phyloP scores from a whole-genome alignment of 805 yeast species.

The Wickerhamomyces strasburgensis region DNA sequence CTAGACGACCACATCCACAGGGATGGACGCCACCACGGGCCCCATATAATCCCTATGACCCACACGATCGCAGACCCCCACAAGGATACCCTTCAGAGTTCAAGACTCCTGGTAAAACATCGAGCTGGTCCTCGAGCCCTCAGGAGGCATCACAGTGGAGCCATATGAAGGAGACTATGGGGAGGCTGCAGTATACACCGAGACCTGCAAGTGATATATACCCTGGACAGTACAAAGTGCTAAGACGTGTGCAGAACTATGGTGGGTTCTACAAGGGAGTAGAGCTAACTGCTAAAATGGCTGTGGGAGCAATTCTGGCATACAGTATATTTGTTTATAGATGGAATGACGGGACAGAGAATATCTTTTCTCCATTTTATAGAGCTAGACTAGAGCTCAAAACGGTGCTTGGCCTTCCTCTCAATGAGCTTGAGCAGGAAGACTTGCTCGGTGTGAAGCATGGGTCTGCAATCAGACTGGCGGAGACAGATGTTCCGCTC shows the following conservation, averaged over 20 bases:
- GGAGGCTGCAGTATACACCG: slow-evolving; percentile 68
- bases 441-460: slow-evolving; percentile 44
- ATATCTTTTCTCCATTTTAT: slow-evolving; percentile 65
- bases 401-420: slow-evolving; percentile 46
- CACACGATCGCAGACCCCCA: slow-evolving; percentile 69
- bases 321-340: slow-evolving; percentile 69
- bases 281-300: slow-evolving; percentile 45
- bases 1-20: slow-evolving; percentile 67
- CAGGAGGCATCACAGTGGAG: slow-evolving; percentile 62
- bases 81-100: slow-evolving; percentile 85
- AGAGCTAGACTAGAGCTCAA: slow-evolving; percentile 54
- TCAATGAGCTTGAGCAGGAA: slow-evolving; percentile 54
- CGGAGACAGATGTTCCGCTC: slow-evolving; percentile 29
- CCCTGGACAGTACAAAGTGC: slow-evolving; percentile 74
- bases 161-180: slow-evolving; percentile 69
- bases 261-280: slow-evolving; percentile 56
- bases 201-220: slow-evolving; percentile 68
- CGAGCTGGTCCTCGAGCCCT: slow-evolving; percentile 54
- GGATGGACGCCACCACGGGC: slow-evolving; percentile 69
- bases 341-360: slow-evolving; percentile 83
- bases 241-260: slow-evolving; percentile 52
- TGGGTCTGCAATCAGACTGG: slow-evolving; percentile 29
- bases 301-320: slow-evolving; percentile 44
- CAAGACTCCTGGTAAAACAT: slow-evolving; percentile 57
- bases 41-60: slow-evolving; percentile 74